These are phyloP conservation scores for Aspergillus ibericus DNA, from an alignment of 2,329 filamentous ascomycete species.

Conservation along the genomic window DNA sequence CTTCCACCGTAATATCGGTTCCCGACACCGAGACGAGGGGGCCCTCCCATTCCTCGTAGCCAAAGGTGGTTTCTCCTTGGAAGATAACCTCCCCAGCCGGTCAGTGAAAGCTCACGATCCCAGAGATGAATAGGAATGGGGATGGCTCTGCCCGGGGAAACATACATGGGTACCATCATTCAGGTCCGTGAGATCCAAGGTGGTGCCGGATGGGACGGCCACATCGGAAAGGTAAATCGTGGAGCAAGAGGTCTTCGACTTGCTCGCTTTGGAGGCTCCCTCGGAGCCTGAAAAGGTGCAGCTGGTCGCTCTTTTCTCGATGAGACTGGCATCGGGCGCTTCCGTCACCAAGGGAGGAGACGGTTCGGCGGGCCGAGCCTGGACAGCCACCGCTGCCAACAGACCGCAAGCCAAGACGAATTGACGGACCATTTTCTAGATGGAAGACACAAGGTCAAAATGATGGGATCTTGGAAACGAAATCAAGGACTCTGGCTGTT, in stretches of 20 bases:
- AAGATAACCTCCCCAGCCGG: constrained; percentile 54
- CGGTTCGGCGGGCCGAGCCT: not conserved
- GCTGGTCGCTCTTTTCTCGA: not conserved
- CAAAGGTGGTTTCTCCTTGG: constrained; percentile 65
- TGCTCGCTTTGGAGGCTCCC: not conserved
- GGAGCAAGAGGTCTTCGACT: constrained; percentile 1
- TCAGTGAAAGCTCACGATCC: not conserved
- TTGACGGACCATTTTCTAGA: not conserved
- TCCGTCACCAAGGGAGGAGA: not conserved
- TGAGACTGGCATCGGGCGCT: not conserved
- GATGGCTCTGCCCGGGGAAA: not conserved
- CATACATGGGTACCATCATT: not conserved
- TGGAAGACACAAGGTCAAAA: no score
- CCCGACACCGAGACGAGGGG: constrained; percentile 64
- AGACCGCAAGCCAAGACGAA: not conserved
- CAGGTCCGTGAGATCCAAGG: not conserved
- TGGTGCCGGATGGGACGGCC: not conserved
- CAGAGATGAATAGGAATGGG: accelerated
- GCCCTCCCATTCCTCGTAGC: constrained; percentile 64
- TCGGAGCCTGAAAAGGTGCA: constrained; percentile 2
- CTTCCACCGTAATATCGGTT: constrained; percentile 54
- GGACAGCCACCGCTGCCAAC: not conserved
- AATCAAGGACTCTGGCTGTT: not conserved
- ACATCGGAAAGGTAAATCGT: constrained; percentile 1
- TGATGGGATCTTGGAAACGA: not conserved